These are phyloP conservation scores for Kodamaea alishanica DNA, from an alignment of 1,139 yeast species.

Conservation along the genomic window DNA sequence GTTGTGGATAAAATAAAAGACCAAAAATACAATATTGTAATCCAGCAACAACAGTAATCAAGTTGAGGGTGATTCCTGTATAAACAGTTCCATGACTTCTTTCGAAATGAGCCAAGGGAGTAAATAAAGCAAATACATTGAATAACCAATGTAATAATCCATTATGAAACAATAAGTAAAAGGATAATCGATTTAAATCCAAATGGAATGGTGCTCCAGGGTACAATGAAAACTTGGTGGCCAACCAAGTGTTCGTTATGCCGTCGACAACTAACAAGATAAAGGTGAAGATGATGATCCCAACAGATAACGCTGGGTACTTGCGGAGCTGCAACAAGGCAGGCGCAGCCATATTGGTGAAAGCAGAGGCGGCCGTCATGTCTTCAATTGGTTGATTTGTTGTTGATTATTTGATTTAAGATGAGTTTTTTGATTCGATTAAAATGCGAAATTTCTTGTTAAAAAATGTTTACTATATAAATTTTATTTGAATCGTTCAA, in stretches of 20 bases:
- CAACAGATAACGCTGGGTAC: constrained; percentile 64
- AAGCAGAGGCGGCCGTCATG: too few species aligned
- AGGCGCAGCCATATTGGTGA: background rate
- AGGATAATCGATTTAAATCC: constrained; percentile 62
- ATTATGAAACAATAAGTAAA: constrained; percentile 71
- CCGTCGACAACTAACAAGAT: constrained; percentile 32
- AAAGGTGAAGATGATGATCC: constrained; percentile 54
- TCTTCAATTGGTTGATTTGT: too few species aligned
- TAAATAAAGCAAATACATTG: constrained; percentile 55
- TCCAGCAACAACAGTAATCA: constrained; percentile 69
- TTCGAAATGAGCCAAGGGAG: constrained; percentile 71
- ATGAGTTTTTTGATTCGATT: too few species aligned
- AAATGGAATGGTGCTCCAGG: constrained; percentile 57
- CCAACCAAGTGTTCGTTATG: constrained; percentile 8
- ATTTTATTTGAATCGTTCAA: too few species aligned
- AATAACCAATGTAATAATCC: constrained; percentile 59
- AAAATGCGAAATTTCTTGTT: too few species aligned
- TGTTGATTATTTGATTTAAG: too few species aligned
- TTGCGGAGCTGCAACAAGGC: constrained; percentile 6
- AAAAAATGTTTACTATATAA: too few species aligned
- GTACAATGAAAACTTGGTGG: constrained; percentile 32
- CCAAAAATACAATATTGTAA: constrained; percentile 61
- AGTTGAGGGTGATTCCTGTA: constrained; percentile 78
- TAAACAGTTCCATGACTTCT: constrained; percentile 77
- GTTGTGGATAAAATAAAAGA: constrained; percentile 47